phyloP scores from a whole-genome alignment of 2,329 filamentous ascomycete genomes.

The Sordariomycetes sp. region DNA sequence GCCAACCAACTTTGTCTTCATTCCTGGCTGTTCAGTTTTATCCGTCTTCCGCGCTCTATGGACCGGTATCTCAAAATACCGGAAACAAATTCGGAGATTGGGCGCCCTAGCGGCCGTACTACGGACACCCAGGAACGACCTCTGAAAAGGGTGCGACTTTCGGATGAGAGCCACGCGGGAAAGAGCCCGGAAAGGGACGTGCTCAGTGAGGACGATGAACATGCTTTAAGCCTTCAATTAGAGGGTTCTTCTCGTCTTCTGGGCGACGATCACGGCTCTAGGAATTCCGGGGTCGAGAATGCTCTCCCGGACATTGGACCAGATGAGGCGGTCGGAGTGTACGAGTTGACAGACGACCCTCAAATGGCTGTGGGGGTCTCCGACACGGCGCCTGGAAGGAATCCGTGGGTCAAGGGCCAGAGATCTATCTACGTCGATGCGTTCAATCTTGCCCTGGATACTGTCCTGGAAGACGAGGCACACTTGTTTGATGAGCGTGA shows the following conservation, averaged over 20 bases:
- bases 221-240: neutral
- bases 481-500: conserved; percentile 81
- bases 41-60: neutral
- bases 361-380: neutral
- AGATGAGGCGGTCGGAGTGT: conserved; percentile 32
- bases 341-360: conserved; percentile 19
- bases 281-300: neutral
- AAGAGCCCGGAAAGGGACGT: neutral
- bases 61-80: neutral
- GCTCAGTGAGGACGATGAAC: no score
- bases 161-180: neutral
- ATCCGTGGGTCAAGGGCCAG: conserved; percentile 59
- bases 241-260: neutral
- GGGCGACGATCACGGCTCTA: neutral
- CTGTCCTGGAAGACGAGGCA: conserved; percentile 77
- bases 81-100: neutral
- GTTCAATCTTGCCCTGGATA: conserved; percentile 85
- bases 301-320: neutral
- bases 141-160: neutral
- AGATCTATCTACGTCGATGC: conserved; percentile 96
- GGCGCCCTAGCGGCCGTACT: neutral
- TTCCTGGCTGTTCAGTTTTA: neutral
- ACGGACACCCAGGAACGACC: neutral
- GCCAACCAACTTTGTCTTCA: neutral
- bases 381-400: neutral